phyloP scores from a whole-genome alignment of 345 rosid genomes.

The Passiflora organensis region DNA sequence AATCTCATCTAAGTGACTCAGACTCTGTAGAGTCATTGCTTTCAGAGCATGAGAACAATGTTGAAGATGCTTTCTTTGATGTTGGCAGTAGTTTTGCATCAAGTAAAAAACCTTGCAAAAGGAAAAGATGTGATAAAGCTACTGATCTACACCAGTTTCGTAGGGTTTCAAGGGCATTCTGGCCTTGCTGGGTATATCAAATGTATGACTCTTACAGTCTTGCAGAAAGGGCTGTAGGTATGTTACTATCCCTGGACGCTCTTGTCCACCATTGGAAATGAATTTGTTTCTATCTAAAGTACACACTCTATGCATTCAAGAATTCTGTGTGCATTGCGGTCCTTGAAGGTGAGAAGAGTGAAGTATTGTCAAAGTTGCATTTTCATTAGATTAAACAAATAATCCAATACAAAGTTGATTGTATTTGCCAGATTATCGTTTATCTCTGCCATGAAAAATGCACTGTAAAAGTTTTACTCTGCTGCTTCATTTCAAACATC shows the following conservation, averaged over 20 bases:
- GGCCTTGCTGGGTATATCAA: conserved; percentile 81
- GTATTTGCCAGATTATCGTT: too few species aligned
- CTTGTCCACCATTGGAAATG: not conserved
- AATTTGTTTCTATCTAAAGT: not conserved
- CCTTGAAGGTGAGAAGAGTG: too few species aligned
- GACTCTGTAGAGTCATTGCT: conserved; percentile 23
- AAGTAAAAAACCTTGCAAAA: conserved; percentile 24
- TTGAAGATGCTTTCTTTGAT: conserved; percentile 20
- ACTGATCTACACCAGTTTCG: conserved; percentile 39
- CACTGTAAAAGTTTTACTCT: too few species aligned
- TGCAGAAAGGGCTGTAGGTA: conserved; percentile 90
- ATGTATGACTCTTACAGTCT: conserved; percentile 87
- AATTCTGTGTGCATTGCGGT: too few species aligned
- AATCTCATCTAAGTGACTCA: conserved; percentile 23
- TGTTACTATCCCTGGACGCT: not conserved
- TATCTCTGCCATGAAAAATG: too few species aligned
- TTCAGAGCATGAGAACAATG: conserved; percentile 24
- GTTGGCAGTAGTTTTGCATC: conserved; percentile 28
- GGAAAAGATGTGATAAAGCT: conserved; percentile 23
- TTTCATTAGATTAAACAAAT: too few species aligned
- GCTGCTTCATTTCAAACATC: too few species aligned
- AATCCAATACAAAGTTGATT: too few species aligned
- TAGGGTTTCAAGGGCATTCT: conserved; percentile 56
- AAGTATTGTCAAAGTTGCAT: too few species aligned
- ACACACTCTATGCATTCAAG: not conserved